Conservation (phyloP, 2,329 filamentous ascomycete genomes). For the Intubia oerlemansii region DNA sequence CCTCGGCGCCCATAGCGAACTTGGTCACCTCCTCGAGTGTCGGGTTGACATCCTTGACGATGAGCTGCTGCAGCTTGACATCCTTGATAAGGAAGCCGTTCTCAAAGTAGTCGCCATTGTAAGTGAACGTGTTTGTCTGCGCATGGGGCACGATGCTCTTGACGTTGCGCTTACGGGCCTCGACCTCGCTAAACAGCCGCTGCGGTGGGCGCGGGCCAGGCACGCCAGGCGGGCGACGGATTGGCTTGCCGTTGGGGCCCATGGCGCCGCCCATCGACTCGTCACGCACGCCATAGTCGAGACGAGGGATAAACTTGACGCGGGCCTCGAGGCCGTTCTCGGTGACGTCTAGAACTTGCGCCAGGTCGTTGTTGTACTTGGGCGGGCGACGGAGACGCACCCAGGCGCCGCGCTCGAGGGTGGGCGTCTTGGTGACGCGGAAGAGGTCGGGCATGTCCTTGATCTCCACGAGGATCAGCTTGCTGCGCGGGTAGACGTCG, state of each 20-base stretch:
- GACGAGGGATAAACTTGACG: slow-evolving; percentile 68
- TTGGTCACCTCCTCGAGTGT: slow-evolving; percentile 89
- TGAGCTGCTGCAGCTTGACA: slow-evolving; percentile 69
- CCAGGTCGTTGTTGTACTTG: slow-evolving; percentile 75
- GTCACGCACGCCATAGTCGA: slow-evolving; percentile 81
- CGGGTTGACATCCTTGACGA: slow-evolving; percentile 80
- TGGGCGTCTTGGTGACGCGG: slow-evolving; percentile 67
- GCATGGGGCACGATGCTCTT: slow-evolving; percentile 41
- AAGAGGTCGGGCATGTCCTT: slow-evolving; percentile 97
- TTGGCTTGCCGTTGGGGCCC: slow-evolving; percentile 45
- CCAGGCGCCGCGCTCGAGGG: slow-evolving; percentile 72
- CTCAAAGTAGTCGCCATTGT: slow-evolving; percentile 74
- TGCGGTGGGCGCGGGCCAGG: slow-evolving; percentile 58
- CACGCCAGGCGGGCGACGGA: slow-evolving; percentile 42
- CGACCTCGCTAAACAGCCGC: slow-evolving; percentile 76
- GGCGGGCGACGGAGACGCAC: slow-evolving; percentile 65
- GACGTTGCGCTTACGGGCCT: slow-evolving; percentile 74
- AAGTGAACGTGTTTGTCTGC: slow-evolving; percentile 63
- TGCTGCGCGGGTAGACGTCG: slow-evolving; percentile 75
- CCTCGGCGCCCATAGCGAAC: slow-evolving; percentile 72
- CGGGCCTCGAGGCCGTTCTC: slow-evolving; percentile 79
- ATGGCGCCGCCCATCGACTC: slow-evolving; percentile 30
- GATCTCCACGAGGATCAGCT: slow-evolving; percentile 75
- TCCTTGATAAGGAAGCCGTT: slow-evolving; percentile 89
- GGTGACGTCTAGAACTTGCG: slow-evolving; percentile 79